Base-by-base conservation (phyloP, 768 basidiomycete genomes). In the Baorangia bicolor region DNA sequence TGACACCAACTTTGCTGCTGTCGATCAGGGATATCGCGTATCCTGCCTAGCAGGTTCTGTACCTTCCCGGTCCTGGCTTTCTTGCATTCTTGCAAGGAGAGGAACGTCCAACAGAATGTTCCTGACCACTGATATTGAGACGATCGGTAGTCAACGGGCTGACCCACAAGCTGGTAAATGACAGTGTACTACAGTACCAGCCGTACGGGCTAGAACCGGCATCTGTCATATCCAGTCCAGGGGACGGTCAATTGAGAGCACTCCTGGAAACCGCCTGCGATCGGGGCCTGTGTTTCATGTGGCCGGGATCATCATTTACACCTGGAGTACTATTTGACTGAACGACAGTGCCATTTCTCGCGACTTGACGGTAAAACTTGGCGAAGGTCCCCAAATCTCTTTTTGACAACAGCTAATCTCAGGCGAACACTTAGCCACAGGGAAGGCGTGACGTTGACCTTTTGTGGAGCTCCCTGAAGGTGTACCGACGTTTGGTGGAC, bases 221-320 rank as follows among this genome's bases (percentile, higher is more conserved):
- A n/a, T n/a, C n/a, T n/a, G n/a, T n/a, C n/a, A n/a, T n/a, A n/a
- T n/a, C n/a, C n/a, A n/a, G n/a, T n/a, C n/a, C n/a, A n/a, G n/a
- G n/a, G n/a, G n/a, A n/a, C n/a, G n/a, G n/a, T n/a, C n/a, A n/a
- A n/a, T n/a, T n/a, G n/a, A 23, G 23, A 14, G 31, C 39, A 13
- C 35, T 47, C 58, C 58, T 60, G 49, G 58, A 54, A 25, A 59
- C 58, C 28, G 38, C 39, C 31, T 44, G 38, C n/a, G 37, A 52
- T 58, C 57, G 44, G 57, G 34, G 3, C 21, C 44, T 34, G 40
- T 38, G 56, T 56, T 56, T 49, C 53, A 57, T 42, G 56, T 33
- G 42, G 4, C 9, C 12, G 25, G 21, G 12, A 28, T 28, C n/a
- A n/a, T n/a, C n/a, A n/a, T n/a, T n/a, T n/a, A n/a, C n/a, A n/a